Conservation (phyloP, 768 basidiomycete genomes). For the Boletellus sp. region DNA sequence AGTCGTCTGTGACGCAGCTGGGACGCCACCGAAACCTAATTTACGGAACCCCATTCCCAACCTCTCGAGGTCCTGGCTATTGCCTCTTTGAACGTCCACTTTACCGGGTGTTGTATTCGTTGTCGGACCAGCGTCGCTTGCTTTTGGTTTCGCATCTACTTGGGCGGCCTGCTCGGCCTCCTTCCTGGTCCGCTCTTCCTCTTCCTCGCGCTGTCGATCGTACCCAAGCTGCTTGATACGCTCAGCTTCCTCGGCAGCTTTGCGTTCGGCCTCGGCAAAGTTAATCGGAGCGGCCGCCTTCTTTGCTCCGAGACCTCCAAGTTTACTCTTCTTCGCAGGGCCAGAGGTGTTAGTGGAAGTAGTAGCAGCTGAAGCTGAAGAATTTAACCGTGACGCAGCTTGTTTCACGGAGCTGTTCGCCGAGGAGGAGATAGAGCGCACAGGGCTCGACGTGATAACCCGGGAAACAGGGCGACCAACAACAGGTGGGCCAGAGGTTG, state of each 20-base stretch:
- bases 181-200: slow-evolving; percentile 68
- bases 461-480: slow-evolving; percentile 58
- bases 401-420: slow-evolving; percentile 34
- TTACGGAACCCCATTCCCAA: slow-evolving; percentile 70
- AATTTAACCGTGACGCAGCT: slow-evolving; percentile 41
- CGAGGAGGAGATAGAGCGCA: slow-evolving; percentile 41
- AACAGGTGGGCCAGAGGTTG: slow-evolving; percentile 51
- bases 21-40: slow-evolving; percentile 83
- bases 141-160: slow-evolving; percentile 28
- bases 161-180: slow-evolving; percentile 49
- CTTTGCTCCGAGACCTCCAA: slow-evolving; percentile 81
- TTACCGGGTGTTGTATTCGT: slow-evolving; percentile 24
- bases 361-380: slow-evolving; percentile 34
- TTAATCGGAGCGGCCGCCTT: slow-evolving; percentile 79
- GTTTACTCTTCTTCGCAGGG: slow-evolving; percentile 58
- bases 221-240: slow-evolving; percentile 90
- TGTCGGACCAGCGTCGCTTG: slow-evolving; percentile 23
- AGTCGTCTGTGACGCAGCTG: slow-evolving; percentile 54
- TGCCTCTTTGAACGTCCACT: slow-evolving; percentile 38
- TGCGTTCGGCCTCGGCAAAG: slow-evolving; percentile 91
- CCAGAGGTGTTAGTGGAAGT: slow-evolving; percentile 30
- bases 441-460: slow-evolving; percentile 62
- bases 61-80: slow-evolving; percentile 49
- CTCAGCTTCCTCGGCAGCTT: slow-evolving; percentile 89
- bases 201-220: slow-evolving; percentile 79